Base-by-base conservation (phyloP, 2,329 filamentous ascomycete genomes). In the Diaporthe sp. region DNA sequence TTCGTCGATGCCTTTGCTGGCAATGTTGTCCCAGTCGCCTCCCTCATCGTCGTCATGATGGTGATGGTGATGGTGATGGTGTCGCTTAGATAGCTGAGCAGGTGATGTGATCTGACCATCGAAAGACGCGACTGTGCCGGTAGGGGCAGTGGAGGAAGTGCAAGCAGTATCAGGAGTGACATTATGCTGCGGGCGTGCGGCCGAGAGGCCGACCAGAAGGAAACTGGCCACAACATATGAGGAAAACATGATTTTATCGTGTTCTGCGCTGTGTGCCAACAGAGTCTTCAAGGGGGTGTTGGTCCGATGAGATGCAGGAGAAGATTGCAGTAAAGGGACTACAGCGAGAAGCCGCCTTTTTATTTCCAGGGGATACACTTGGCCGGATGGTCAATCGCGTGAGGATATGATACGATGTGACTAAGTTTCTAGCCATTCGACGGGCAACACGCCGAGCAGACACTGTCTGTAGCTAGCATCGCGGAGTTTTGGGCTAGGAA, bases 341-440 rank as follows among this genome's bases (percentile, higher is more conserved):
- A 28, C 13, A 22, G 7, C 17, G 15, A 13, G 17, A 10, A 22
- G 31, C 28, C 28, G 3, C 28, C 17, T 22, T n/a, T 34, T 49
- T 67, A 49, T 51, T 22, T 10, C 15, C 39, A 44, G 15, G 1
- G 15, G 12, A 25, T 1, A 22, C 19, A 10, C 2, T 44, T 5
- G 1, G 25, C 19, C 0, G 13, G n/a, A 3, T 2, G 12, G 13
- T 8, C 39, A 5, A 0, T 59, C 34, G n/a, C n/a, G 6, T 2
- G 22, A 25, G 10, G 25, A 2, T 1, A 22, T 10, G 28, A 25
- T 22, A 49, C 28, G 31, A 34, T 13, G 34, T 4, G 15, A 19
- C 28, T 34, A 34, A n/a, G 0, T 67, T 4, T 49, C 19, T 51
- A 67, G 19, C 15, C 42, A 28, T 15, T 25, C 19, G 28, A 49